Conservation (phyloP, 495 filamentous ascomycete genomes). For the Lichenothelia convexa region DNA sequence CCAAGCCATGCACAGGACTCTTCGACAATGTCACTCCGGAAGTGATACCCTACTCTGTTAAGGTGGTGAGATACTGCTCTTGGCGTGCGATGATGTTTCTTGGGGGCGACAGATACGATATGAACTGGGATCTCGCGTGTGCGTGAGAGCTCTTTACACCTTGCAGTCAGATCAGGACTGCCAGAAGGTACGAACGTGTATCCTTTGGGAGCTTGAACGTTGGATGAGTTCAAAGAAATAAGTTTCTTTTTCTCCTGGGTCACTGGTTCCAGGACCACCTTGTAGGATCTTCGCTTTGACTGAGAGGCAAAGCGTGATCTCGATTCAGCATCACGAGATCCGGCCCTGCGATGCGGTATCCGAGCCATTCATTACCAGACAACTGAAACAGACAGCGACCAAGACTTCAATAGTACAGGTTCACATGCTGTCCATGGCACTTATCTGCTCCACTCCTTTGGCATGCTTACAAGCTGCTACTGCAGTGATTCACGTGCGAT, state of each 20-base stretch:
- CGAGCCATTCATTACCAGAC: no score
- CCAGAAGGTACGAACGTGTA: constrained; percentile 75
- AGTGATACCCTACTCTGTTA: constrained; percentile 68
- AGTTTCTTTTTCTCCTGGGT: constrained; percentile 43
- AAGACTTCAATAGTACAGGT: no score
- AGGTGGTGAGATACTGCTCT: constrained; percentile 43
- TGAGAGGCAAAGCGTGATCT: no score
- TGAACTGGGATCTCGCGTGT: constrained; percentile 47
- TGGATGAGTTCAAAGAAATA: constrained; percentile 19
- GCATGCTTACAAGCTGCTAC: no score
- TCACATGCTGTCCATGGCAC: no score
- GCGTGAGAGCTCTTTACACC: constrained; percentile 66
- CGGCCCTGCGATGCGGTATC: no score
- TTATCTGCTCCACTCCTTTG: no score
- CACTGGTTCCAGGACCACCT: constrained; percentile 38
- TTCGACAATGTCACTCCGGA: constrained; percentile 37
- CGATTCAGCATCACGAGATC: no score
- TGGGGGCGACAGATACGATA: constrained; percentile 69
- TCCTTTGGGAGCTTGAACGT: constrained; percentile 40
- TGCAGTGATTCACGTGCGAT: no score
- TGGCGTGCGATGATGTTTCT: no score
- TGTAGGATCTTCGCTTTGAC: no score
- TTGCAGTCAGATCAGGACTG: constrained; percentile 50
- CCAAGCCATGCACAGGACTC: constrained; percentile 31
- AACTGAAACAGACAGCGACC: no score